These are phyloP conservation scores for Cercospora nicotianae DNA, from an alignment of 2,329 filamentous ascomycete species.

Conservation along the genomic window DNA sequence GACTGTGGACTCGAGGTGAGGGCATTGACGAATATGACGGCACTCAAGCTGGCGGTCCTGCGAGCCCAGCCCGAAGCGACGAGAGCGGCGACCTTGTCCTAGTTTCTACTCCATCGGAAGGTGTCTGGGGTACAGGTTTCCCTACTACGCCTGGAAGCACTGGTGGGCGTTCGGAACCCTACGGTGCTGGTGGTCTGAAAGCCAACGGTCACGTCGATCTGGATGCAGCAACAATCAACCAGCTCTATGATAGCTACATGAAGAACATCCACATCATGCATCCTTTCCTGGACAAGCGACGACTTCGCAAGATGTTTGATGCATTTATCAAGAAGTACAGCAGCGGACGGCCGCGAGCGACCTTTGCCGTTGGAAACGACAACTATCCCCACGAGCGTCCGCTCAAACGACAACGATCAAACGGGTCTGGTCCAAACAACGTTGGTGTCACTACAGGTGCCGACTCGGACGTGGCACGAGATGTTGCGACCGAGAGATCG, in stretches of 20 bases:
- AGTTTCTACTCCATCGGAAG: conserved; percentile 48
- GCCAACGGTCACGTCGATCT: conserved; percentile 56
- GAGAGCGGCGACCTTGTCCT: conserved; percentile 34
- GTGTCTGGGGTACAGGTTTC: conserved; percentile 55
- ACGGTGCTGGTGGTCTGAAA: conserved; percentile 53
- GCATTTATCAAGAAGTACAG: conserved; percentile 54
- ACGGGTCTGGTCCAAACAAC: conserved; percentile 30
- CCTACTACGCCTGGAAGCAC: conserved; percentile 34
- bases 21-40: conserved; percentile 42
- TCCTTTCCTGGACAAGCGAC: conserved; percentile 60
- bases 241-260: conserved; percentile 57
- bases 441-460: conserved; percentile 12
- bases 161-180: conserved; percentile 34
- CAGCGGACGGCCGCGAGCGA: conserved; percentile 28
- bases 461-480: conserved; percentile 17
- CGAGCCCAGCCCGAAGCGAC: conserved; percentile 44
- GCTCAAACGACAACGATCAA: conserved; percentile 36
- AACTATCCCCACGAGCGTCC: conserved; percentile 27
- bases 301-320: conserved; percentile 55
- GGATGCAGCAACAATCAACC: conserved; percentile 52
- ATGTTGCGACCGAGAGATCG: conserved; percentile 55
- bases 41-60: conserved; percentile 37
- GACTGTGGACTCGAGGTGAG: conserved; percentile 42
- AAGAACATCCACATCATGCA: conserved; percentile 63
- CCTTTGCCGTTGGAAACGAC: conserved; percentile 35